A percentile compares a stretch with the other conserved stretches of the same genome.
These are phyloP conservation scores for Tylopilus vinaceipallidus DNA, from an alignment of 768 basidiomycete species.

Conservation along the genomic window DNA sequence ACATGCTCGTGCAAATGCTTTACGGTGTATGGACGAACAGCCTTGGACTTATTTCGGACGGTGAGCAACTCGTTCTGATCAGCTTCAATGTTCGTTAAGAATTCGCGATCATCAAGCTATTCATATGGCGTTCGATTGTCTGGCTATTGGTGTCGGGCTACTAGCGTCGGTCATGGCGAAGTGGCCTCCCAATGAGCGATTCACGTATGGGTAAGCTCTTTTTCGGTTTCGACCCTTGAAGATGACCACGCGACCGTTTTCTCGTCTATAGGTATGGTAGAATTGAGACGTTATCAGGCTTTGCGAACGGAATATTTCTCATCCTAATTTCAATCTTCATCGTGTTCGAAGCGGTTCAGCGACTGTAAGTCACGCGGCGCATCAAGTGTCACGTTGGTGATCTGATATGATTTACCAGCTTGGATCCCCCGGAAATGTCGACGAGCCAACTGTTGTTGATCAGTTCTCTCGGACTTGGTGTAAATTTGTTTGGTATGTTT, in stretches of 20 bases:
- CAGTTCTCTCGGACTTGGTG: slow-evolving; percentile 83
- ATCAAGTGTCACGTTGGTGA: background rate
- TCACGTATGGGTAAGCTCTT: slow-evolving; percentile 83
- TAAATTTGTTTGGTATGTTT: slow-evolving; percentile 98
- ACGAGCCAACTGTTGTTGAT: slow-evolving; percentile 89
- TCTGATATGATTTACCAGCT: slow-evolving; percentile 37
- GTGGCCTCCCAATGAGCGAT: slow-evolving; percentile 92
- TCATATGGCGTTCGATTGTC: slow-evolving; percentile 99
- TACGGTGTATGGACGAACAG: slow-evolving; percentile 99
- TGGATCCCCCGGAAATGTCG: slow-evolving; percentile 98
- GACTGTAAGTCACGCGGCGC: slow-evolving; percentile 58
- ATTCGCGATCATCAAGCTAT: slow-evolving; percentile 61
- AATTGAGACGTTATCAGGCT: slow-evolving; percentile 96
- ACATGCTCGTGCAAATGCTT: slow-evolving; percentile 96
- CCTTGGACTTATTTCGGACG: slow-evolving; percentile 93
- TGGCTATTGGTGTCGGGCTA: slow-evolving; percentile 94
- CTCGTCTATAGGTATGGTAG: slow-evolving; percentile 72
- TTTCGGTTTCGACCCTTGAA: background rate
- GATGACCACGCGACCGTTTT: background rate
- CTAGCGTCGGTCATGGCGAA: slow-evolving; percentile 97
- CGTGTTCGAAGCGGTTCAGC: slow-evolving; percentile 95
- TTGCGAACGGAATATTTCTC: slow-evolving; percentile 94
- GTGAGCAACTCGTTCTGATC: slow-evolving; percentile 43
- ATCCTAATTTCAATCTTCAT: slow-evolving; percentile 97
- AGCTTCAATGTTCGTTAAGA: slow-evolving; percentile 1